Evolutionary conservation across 139 green algal genomes (phyloP), one percentile per base, ranked within the genome.

Genomic region (Desmodesmus armatus): DNA sequence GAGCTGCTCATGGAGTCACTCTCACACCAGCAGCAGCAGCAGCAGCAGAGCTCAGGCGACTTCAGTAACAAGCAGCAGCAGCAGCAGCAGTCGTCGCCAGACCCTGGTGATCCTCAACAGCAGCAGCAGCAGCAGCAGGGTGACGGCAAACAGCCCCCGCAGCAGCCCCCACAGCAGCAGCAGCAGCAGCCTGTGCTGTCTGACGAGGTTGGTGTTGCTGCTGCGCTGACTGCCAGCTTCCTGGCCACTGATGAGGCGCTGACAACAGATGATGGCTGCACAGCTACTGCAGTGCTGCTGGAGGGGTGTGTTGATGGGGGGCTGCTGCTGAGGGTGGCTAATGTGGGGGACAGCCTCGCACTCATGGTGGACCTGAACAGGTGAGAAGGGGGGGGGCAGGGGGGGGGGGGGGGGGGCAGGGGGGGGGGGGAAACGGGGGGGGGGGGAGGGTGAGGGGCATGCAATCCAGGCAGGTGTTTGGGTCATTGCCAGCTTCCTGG

Each of bases 191-290:
- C 66, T 27, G 53, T 89, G 73, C 53, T 81, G 55, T n/a, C 80
- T 35, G 53, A 81, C 29, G 74, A 84, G 44, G 27, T 78, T 58
- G 49, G 35, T 44, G 63, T 74, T 23, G 65, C 40, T 27, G 58
- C 67, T 13, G 82, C 58, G 31, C 33, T 75, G 33, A 70, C 55
- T 13, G 39, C 55, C 4, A 70, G 51, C 23, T 87, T 81, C n/a
- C 37, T 91, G n/a, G 47, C 83, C 25, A 55, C 63, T 33, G 90
- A 93, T 73, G n/a, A 51, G 41, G 53, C 73, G 58, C 85, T 93
- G 49, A 73, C 86, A 5, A 80, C 75, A 55, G 90, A 93, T 60
- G 90, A 93, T 62, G 90, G 90, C 70, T 93, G 90, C 82, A 93
- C 90, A 3, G 88, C 90, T 37, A 93, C 86, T 7, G 41, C 89